Percentiles rank a stretch among this genome's conserved stretches.
Conservation (phyloP, 163 green algal species). For the Chlorella variabilis region DNA sequence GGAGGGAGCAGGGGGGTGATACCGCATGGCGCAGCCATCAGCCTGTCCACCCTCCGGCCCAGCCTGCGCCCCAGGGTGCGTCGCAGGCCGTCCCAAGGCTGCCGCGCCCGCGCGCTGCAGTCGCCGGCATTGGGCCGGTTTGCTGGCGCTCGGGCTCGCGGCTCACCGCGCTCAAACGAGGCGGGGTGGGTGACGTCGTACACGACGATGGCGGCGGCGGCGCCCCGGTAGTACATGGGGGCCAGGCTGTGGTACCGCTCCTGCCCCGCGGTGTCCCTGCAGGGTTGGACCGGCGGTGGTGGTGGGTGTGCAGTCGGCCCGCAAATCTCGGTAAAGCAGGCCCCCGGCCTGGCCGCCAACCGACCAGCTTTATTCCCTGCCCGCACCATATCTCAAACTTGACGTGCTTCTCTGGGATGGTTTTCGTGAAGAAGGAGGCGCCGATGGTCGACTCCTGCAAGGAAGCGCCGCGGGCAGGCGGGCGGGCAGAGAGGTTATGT, state of each 20-base stretch:
- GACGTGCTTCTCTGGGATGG: slow-evolving; percentile 92
- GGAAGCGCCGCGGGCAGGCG: not conserved
- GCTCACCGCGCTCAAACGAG: slow-evolving; percentile 95
- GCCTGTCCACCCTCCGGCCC: too few relatives aligned
- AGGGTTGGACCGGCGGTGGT: too few relatives aligned
- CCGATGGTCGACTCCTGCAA: slow-evolving; percentile 97
- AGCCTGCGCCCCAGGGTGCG: too few relatives aligned
- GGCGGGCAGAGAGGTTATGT: not conserved
- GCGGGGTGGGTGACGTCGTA: slow-evolving; percentile 95
- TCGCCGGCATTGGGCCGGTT: too few relatives aligned
- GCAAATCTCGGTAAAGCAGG: not conserved
- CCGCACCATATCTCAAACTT: slow-evolving; percentile 99
- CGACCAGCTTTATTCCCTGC: too few relatives aligned
- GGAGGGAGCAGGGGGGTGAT: too few relatives aligned
- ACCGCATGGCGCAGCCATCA: too few relatives aligned
- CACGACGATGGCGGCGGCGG: slow-evolving; percentile 96
- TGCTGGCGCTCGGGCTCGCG: too few relatives aligned
- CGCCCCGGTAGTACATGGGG: slow-evolving; percentile 98
- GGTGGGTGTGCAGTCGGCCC: not conserved
- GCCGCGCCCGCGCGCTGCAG: too few relatives aligned
- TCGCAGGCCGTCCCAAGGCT: too few relatives aligned
- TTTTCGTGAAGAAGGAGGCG: slow-evolving; percentile 98
- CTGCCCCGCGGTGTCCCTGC: slow-evolving; percentile 96
- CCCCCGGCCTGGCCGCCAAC: not conserved
- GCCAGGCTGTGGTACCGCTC: slow-evolving; percentile 98